Conservation (phyloP, 1,284 basidiomycete species). For the Chalciporus sp. region DNA sequence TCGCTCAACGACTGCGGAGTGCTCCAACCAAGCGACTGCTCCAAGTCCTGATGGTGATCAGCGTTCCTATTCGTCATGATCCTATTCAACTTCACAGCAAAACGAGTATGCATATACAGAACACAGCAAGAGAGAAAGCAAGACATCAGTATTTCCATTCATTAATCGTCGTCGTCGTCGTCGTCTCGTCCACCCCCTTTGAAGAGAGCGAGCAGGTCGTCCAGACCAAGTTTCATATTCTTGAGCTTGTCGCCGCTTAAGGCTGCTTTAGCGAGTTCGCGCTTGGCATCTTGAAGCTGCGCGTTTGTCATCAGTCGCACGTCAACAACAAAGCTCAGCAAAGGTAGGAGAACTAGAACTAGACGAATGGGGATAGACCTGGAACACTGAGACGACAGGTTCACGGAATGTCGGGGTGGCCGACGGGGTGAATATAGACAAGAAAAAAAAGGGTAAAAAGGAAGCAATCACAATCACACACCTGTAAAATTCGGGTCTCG, state of each 20-base stretch:
- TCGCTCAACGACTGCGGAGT: too few relatives aligned
- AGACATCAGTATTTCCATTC: neutral
- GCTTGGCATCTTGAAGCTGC: slow-evolving; percentile 85
- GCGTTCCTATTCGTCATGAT: neutral
- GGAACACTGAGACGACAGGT: too few relatives aligned
- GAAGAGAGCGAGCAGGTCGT: slow-evolving; percentile 84
- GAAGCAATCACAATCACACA: slow-evolving; percentile 26
- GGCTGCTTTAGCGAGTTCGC: slow-evolving; percentile 82
- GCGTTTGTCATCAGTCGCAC: slow-evolving; percentile 1
- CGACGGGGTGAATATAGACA: neutral
- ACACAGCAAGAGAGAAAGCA: neutral
- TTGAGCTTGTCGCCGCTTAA: slow-evolving; percentile 87
- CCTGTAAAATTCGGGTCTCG: slow-evolving; percentile 83
- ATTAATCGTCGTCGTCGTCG: slow-evolving; percentile 45
- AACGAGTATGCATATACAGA: neutral
- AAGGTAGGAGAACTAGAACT: too few relatives aligned
- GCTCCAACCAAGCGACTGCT: too few relatives aligned
- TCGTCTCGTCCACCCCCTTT: slow-evolving; percentile 56
- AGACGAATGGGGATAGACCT: too few relatives aligned
- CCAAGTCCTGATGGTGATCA: neutral
- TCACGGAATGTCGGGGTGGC: too few relatives aligned
- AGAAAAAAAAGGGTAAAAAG: neutral
- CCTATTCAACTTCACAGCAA: neutral
- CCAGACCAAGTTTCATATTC: slow-evolving; percentile 82
- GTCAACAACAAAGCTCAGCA: neutral